Evolutionary conservation across 2,329 filamentous ascomycete genomes (phyloP).

Genomic region (Ceratocystis albifundus): DNA sequence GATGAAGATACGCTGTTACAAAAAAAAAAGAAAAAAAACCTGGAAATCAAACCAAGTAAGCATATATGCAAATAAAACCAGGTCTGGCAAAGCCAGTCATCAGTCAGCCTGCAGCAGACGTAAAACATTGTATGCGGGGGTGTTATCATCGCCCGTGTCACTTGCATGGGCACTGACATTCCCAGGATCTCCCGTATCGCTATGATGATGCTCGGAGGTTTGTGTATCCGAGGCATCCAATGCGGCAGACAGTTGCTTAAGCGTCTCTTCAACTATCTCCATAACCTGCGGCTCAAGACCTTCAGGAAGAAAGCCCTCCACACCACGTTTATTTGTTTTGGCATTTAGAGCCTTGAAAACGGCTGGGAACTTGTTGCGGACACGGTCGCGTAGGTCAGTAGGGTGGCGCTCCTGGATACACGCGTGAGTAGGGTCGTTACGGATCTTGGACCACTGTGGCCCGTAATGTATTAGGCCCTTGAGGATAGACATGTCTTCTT

Average conservation of each 20-base stretch:
- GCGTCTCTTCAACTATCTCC: constrained; percentile 39
- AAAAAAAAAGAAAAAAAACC: neutral
- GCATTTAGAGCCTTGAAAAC: constrained; percentile 28
- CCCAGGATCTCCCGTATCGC: neutral
- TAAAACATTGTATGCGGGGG: constrained; percentile 3
- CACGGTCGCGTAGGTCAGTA: constrained; percentile 51
- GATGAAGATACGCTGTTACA: neutral
- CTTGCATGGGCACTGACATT: neutral
- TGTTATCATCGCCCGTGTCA: constrained; percentile 1
- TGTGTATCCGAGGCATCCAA: neutral
- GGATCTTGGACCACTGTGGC: constrained; percentile 54
- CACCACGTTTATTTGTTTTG: constrained; percentile 15
- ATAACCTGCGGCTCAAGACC: constrained; percentile 42
- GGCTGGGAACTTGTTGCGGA: constrained; percentile 52
- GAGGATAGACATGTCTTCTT: constrained; percentile 52
- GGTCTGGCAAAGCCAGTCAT: neutral
- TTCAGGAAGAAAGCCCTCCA: constrained; percentile 31
- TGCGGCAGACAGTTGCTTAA: constrained; percentile 30
- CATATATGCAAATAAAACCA: neutral
- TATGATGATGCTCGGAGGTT: neutral
- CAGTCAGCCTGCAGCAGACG: constrained; percentile 7
- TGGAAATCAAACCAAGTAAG: too few species aligned
- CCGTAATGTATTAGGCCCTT: constrained; percentile 49
- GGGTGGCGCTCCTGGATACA: constrained; percentile 45
- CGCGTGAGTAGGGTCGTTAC: constrained; percentile 47